Evolutionary conservation across 805 yeast species (phyloP), one percentile per base, ranked within the genome.

Genomic region (Candida tibetensis): DNA sequence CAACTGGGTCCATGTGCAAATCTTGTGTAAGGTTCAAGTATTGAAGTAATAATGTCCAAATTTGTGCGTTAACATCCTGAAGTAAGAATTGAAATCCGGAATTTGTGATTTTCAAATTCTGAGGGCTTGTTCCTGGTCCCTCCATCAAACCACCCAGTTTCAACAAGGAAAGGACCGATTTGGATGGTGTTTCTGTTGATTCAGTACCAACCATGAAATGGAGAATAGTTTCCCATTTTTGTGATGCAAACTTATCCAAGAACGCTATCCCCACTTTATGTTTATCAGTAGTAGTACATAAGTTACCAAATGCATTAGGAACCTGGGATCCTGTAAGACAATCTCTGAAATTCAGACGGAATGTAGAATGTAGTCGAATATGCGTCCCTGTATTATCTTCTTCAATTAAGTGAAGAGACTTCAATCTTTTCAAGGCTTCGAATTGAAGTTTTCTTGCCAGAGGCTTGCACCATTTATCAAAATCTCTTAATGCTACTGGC

Each of bases 181-280:
- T 73, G 33, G 90, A 82, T 2, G 96, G 96, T 2, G 77, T 65
- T 13, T 70, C 73, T 8, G 76, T 70, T 32, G 82, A 64, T 36
- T 86, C 85, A 0, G 97, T 87, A 2, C 98, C 96, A 30, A 93
- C 99, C 98, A 93, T 91, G 66, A 83, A 93, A 69, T 93, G 98
- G 51, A 93, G 69, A 49, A 93, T 91, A 5, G 87, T 79, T 57
- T 93, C 99, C 99, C 99, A 93, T 55, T 85, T 88, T 32, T 74
- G 76, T 5, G 88, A 75, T 10, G 96, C 95, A 62, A 88, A 90
- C 28, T 70, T 69, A 48, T 87, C 95, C 33, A 91, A 67, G 51
- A 82, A 83, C 26, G 71, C 74, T n/a, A 80, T 61, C 32, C 77
- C 80, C 4, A 85, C 83, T 21, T 66, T 65, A 39, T 76, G 74